A percentile compares a stretch with the other conserved stretches of the same genome.
Evolutionary conservation across 805 yeast species (phyloP).

Genomic region (Wickerhamiella qilinensis): DNA sequence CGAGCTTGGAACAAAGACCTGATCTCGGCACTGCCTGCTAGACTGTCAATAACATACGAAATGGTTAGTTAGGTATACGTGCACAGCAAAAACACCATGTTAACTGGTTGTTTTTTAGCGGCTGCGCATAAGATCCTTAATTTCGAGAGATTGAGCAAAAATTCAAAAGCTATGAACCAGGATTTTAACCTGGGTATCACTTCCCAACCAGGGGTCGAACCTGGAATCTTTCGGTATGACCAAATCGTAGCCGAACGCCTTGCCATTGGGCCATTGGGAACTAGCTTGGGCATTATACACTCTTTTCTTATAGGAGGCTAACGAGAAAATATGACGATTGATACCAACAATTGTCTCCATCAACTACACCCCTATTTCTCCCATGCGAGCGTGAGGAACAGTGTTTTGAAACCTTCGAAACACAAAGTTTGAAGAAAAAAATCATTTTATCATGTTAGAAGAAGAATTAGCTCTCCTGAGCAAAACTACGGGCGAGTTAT

Average conservation of each 20-base stretch:
- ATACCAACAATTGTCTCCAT: not conserved
- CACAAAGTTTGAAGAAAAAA: not conserved
- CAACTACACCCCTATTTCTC: not conserved
- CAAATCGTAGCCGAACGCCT: conserved; percentile 8
- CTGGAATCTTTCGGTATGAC: conserved; percentile 8
- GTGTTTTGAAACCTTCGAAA: not conserved
- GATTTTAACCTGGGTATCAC: conserved; percentile 1
- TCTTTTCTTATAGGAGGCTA: not conserved
- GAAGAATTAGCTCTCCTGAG: too few species aligned
- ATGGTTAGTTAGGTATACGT: too few species aligned
- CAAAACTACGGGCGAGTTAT: too few species aligned
- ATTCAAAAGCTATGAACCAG: not conserved
- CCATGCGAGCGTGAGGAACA: not conserved
- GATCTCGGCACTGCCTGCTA: too few species aligned
- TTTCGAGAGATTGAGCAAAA: not conserved
- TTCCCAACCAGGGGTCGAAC: conserved; percentile 10
- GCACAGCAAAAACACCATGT: too few species aligned
- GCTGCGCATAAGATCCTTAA: not conserved
- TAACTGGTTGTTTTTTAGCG: too few species aligned
- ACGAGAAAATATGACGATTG: not conserved
- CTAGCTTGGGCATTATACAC: not conserved
- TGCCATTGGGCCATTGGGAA: conserved; percentile 10
- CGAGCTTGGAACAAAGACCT: conserved; percentile 5
- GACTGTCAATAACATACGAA: too few species aligned
- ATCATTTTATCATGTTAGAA: too few species aligned